Evolutionary conservation across 163 green algal genomes (phyloP).

Genomic region (Volvox carteri): DNA sequence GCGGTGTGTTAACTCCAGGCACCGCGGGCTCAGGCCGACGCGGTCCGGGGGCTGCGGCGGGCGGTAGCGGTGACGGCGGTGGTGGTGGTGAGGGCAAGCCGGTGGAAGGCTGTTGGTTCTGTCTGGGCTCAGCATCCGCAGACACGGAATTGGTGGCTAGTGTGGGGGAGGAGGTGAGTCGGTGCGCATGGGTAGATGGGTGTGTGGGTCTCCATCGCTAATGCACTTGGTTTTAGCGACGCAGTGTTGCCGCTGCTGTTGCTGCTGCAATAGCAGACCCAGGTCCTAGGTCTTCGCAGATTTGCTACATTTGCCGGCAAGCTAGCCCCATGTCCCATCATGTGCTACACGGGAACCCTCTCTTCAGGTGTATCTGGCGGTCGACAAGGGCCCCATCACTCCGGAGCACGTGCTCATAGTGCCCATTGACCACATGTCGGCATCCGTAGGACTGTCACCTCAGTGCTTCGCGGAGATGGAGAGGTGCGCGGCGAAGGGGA

Average conservation of each 20-base stretch:
- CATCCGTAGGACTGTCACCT: constrained; percentile 51
- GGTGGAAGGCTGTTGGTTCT: constrained; percentile 96
- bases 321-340: too few relatives aligned
- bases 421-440: constrained; percentile 92
- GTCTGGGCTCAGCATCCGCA: constrained; percentile 84
- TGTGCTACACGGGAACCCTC: background rate
- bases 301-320: too few relatives aligned
- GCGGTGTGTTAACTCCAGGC: too few relatives aligned
- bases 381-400: constrained; percentile 86
- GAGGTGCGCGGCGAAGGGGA: background rate
- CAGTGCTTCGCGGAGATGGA: constrained; percentile 59
- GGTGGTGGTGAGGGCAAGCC: constrained; percentile 68
- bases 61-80: background rate
- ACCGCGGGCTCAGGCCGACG: background rate
- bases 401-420: constrained; percentile 90
- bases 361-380: constrained; percentile 45
- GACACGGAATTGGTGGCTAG: constrained; percentile 91
- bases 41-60: background rate
- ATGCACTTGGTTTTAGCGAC: too few relatives aligned
- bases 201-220: too few relatives aligned
- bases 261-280: too few relatives aligned
- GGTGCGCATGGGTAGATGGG: background rate
- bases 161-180: constrained; percentile 84
- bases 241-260: too few relatives aligned
- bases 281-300: too few relatives aligned